Evolutionary conservation across 1,139 yeast species (phyloP).

Genomic region (Insectozyma bohioensis): DNA sequence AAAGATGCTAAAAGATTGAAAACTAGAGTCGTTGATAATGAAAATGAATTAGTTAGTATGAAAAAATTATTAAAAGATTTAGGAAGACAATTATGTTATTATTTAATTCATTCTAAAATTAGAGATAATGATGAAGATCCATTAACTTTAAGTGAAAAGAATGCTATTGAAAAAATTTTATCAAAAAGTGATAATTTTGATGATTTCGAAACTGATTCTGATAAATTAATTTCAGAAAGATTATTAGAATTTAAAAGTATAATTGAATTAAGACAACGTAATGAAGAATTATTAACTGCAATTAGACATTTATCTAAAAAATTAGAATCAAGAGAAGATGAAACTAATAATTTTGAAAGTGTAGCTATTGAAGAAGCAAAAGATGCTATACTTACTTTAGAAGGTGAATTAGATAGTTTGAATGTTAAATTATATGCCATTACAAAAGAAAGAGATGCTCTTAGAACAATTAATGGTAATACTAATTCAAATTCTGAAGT

Average conservation of each 20-base stretch:
- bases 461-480: constrained; percentile 35
- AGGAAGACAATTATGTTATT: constrained; percentile 74
- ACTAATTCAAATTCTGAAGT: constrained; percentile 16
- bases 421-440: constrained; percentile 53
- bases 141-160: constrained; percentile 55
- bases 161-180: constrained; percentile 48
- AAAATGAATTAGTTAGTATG: constrained; percentile 43
- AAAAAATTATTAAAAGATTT: constrained; percentile 66
- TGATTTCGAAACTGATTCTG: constrained; percentile 61
- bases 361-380: constrained; percentile 71
- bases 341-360: constrained; percentile 49
- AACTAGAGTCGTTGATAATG: constrained; percentile 28
- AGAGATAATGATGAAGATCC: constrained; percentile 55
- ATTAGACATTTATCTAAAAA: constrained; percentile 69
- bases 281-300: constrained; percentile 65
- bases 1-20: constrained; percentile 35
- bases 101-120: constrained; percentile 66
- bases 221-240: constrained; percentile 66
- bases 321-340: constrained; percentile 55
- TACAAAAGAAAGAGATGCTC: constrained; percentile 64
- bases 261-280: constrained; percentile 68
- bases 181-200: constrained; percentile 35
- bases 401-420: constrained; percentile 57
- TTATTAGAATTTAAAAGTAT: constrained; percentile 68
- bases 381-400: constrained; percentile 67